Conservation (phyloP, 768 basidiomycete genomes). For the Lactarius sanguifluus region DNA sequence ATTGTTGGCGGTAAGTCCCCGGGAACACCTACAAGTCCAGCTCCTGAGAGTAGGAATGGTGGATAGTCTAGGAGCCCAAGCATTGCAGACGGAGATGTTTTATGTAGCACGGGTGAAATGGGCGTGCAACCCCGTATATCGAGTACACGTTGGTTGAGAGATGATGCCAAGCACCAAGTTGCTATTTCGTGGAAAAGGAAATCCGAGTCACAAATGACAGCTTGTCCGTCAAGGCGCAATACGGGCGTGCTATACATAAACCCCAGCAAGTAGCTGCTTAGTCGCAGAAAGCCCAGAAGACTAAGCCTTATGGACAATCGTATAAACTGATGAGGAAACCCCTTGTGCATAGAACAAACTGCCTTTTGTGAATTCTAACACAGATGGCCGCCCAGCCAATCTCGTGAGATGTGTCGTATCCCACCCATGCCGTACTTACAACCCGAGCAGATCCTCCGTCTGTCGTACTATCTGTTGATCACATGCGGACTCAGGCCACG, state of each 20-base stretch:
- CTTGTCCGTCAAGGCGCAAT: not conserved
- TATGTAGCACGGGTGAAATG: not conserved
- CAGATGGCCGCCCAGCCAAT: not conserved
- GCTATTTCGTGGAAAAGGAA: not conserved
- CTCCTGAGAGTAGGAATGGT: not conserved
- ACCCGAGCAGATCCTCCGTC: not conserved
- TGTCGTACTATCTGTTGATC: not conserved
- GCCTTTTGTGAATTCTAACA: not conserved
- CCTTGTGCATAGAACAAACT: not conserved
- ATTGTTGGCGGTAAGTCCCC: not conserved
- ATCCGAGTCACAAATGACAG: not conserved
- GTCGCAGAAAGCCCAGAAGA: not conserved
- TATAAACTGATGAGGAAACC: not conserved
- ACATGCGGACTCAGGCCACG: not conserved
- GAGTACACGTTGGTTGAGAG: not conserved
- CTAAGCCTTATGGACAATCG: not conserved
- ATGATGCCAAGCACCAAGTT: not conserved
- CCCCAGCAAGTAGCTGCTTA: not conserved
- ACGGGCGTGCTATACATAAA: not conserved
- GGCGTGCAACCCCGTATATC: not conserved
- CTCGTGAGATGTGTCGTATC: not conserved
- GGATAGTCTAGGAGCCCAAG: not conserved
- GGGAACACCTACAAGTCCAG: not conserved
- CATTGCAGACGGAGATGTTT: not conserved
- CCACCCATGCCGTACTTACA: not conserved